Percentiles rank a stretch among this genome's conserved stretches.
Conservation (phyloP, 306 rosid genomes). For the Malus domestica region ASM211411v1 NC_041793.1:25958501-25959000, state of each 20-base stretch:
- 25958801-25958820: neutral
- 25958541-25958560: neutral
- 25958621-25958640: neutral
- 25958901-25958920: slow-evolving; percentile 5
- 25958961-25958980: too few species aligned
- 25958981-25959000: too few species aligned
- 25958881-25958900: neutral
- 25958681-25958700: neutral
- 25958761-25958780: neutral
- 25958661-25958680: slow-evolving; percentile 29
- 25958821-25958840: neutral
- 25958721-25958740: neutral
- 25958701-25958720: neutral
- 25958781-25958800: too few species aligned
- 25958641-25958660: slow-evolving; percentile 14
- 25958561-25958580: neutral
- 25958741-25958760: neutral
- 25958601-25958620: neutral
- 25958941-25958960: too few species aligned
- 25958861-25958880: neutral
- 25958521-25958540: neutral
- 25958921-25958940: slow-evolving; percentile 7
- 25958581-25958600: neutral
- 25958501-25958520: neutral
- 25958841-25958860: neutral